Percentiles rank a stretch among this genome's conserved stretches.
These are phyloP conservation scores for Torrubiellomyces zombiae DNA, from an alignment of 2,329 filamentous ascomycete species.

Conservation along the genomic window DNA sequence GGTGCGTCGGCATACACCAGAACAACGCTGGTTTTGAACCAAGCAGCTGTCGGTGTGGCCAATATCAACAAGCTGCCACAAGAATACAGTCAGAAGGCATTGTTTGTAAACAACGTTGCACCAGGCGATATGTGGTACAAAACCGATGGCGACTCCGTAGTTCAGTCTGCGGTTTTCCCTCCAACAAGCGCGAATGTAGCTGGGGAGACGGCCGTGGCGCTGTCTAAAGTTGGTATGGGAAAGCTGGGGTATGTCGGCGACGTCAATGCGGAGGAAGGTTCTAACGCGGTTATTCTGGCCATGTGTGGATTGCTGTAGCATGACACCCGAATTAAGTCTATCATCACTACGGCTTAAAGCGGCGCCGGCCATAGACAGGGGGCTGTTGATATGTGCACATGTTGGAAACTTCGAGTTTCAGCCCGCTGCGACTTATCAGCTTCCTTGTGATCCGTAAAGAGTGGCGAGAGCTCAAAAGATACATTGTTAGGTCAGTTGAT, in stretches of 20 bases:
- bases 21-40: slow-evolving; percentile 9
- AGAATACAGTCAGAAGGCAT: slow-evolving; percentile 12
- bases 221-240: slow-evolving; percentile 12
- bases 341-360: too few species aligned
- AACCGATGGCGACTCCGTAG: slow-evolving; percentile 2
- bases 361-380: too few species aligned
- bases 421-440: too few species aligned
- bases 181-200: slow-evolving; percentile 1
- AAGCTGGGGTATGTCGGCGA: slow-evolving; percentile 15
- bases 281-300: slow-evolving; percentile 10
- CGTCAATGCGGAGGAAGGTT: slow-evolving; percentile 10
- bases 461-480: too few species aligned
- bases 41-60: slow-evolving; percentile 3
- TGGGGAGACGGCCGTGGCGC: slow-evolving; percentile 9
- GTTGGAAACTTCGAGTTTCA: too few species aligned
- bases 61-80: slow-evolving; percentile 5
- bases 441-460: too few species aligned
- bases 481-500: too few species aligned
- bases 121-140: slow-evolving; percentile 10
- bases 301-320: slow-evolving; percentile 9
- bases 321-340: too few species aligned
- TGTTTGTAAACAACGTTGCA: slow-evolving; percentile 10
- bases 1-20: slow-evolving; percentile 7
- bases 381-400: too few species aligned
- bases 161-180: slow-evolving; percentile 3